These are phyloP conservation scores for Paraconiothyrium sp. DNA, from an alignment of 2,329 filamentous ascomycete genomes.

Conservation along the genomic window DNA sequence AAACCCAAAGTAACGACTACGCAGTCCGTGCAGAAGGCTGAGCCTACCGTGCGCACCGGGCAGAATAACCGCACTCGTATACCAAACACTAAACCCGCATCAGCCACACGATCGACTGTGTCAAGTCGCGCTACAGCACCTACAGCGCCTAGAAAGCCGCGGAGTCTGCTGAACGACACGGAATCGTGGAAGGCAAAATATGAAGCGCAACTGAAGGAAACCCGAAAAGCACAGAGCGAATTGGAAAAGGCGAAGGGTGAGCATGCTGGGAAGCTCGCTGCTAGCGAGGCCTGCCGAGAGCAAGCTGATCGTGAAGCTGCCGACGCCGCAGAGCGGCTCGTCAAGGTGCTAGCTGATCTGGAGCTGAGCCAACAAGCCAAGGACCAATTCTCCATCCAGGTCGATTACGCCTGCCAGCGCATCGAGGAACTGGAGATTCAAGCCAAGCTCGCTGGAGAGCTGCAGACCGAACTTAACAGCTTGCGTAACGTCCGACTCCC, in stretches of 20 bases:
- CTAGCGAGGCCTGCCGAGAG: background rate
- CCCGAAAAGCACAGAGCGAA: background rate
- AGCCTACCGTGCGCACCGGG: background rate
- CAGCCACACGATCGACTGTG: background rate
- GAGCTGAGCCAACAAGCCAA: background rate
- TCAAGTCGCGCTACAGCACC: background rate
- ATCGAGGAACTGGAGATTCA: background rate
- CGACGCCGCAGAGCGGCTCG: background rate
- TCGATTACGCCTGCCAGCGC: background rate
- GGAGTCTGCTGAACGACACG: background rate
- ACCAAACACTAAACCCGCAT: background rate
- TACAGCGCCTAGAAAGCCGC: background rate
- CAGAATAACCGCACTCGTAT: background rate
- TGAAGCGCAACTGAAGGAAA: background rate
- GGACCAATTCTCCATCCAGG: background rate
- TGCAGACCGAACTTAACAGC: conserved; percentile 5
- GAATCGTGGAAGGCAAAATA: conserved; percentile 6
- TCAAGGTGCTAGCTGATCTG: background rate
- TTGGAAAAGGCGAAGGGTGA: background rate
- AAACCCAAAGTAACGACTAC: background rate
- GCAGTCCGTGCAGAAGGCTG: no score
- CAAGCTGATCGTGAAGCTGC: background rate
- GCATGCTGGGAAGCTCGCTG: background rate
- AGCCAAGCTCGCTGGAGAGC: background rate
- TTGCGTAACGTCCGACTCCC: background rate